Base-by-base conservation (phyloP, 2,329 filamentous ascomycete genomes). In the Aspergillus latus region DNA sequence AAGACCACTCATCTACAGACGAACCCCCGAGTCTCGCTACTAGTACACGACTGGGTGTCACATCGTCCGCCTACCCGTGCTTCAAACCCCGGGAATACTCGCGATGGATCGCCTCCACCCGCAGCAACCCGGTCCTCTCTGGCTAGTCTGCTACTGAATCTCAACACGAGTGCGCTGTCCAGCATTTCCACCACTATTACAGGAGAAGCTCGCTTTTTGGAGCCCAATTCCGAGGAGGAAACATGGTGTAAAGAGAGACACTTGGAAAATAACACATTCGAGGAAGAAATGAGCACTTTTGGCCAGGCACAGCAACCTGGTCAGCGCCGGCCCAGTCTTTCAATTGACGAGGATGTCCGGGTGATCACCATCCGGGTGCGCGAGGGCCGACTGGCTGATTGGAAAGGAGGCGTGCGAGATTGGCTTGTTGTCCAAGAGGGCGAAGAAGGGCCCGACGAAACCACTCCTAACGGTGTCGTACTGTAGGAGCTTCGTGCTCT, bases 11-110 rank as follows among this genome's bases (percentile, higher is more conserved):
- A 97, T 72, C 85, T 97, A 10, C 76, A 88, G 60, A 80, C 83
- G 36, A 99, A 99, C 72, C 89, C 92, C 0, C 88, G 88, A 62
- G 92, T 99, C 60, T 95, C 90, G 2, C 82, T 97, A 10, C 84
- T 97, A n/a, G 94, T 97, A 5, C 94, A 99, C 76, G 94, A 97
- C 77, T 99, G 92, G 94, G 89, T 96, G 57, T 96, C 91, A 1
- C 91, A 96, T 73, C 87, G 94, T 1, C 92, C 93, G 1, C 90
- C 91, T 0, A 92, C 89, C 6, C 84, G 88, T 51, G 77, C 80
- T 53, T 71, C 75, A 2, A 72, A 72, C 49, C 78, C 80, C 46
- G 85, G 79, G 5, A 82, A 79, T 65, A 78, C 71, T 57, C 81
- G 78, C 59, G 82, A 78, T 49, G 86, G 84, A 59, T 88, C 85